Evolutionary conservation across 495 filamentous ascomycete species (phyloP).

Genomic region (Hamigera avellanea): DNA sequence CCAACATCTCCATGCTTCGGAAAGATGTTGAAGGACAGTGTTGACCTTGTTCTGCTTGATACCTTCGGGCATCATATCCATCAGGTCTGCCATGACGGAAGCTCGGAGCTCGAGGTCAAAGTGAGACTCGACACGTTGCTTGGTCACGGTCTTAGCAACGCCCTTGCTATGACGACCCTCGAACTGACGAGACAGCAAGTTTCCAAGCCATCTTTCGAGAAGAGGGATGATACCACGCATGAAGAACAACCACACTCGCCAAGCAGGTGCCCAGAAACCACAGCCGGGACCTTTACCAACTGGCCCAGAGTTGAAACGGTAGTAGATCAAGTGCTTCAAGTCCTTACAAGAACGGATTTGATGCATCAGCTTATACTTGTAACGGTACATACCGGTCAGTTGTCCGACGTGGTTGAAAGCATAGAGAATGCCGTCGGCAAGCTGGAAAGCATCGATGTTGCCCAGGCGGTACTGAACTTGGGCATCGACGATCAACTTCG

Average conservation of each 20-base stretch:
- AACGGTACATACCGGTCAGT: slow-evolving; percentile 98
- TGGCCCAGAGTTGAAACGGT: slow-evolving; percentile 95
- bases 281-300: slow-evolving; percentile 98
- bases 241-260: slow-evolving; percentile 99
- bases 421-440: slow-evolving; percentile 96
- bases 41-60: slow-evolving; percentile 99
- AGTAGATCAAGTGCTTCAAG: slow-evolving; percentile 98
- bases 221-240: slow-evolving; percentile 97
- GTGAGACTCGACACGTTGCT: slow-evolving; percentile 97
- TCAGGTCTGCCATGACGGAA: slow-evolving; percentile 96
- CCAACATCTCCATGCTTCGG: slow-evolving; percentile 98
- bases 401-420: slow-evolving; percentile 99
- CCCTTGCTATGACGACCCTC: slow-evolving; percentile 99
- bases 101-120: slow-evolving; percentile 97
- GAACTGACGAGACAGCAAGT: slow-evolving; percentile 92
- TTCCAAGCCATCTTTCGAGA: slow-evolving; percentile 95
- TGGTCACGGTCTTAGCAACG: slow-evolving; percentile 97
- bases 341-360: slow-evolving; percentile 99
- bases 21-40: slow-evolving; percentile 92
- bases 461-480: slow-evolving; percentile 97
- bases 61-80: slow-evolving; percentile 99
- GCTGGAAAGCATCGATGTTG: slow-evolving; percentile 98
- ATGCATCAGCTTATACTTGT: slow-evolving; percentile 99
- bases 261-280: slow-evolving; percentile 98
- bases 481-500: slow-evolving; percentile 96